phyloP scores from a whole-genome alignment of 352 stramenopile genomes.

The Elongisporangium anandrum region DNA sequence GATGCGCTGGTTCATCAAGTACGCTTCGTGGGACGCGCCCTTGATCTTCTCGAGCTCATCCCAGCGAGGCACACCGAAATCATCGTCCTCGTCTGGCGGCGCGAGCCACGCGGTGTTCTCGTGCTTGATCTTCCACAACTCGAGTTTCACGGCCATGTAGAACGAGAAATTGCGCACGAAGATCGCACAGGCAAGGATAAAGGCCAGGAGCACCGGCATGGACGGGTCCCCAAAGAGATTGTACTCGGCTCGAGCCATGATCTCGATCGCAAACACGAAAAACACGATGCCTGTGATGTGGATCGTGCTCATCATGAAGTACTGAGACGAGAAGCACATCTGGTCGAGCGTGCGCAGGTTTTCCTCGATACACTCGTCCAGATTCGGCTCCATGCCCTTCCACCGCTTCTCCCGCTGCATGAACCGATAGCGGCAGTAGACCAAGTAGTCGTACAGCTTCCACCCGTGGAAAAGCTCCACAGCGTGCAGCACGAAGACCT shows the following conservation, averaged over 20 bases:
- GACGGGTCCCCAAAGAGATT: conserved; percentile 96
- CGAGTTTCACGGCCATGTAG: conserved; percentile 83
- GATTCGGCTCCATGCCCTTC: conserved; percentile 94
- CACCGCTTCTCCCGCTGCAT: conserved; percentile 94
- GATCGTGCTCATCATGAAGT: conserved; percentile 96
- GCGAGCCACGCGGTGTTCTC: conserved; percentile 95
- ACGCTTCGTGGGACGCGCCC: conserved; percentile 91
- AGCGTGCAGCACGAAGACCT: conserved; percentile 94
- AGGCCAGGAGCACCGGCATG: conserved; percentile 77
- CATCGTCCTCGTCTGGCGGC: conserved; percentile 86
- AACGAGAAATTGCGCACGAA: conserved; percentile 72
- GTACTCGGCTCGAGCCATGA: conserved; percentile 94
- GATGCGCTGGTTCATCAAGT: conserved; percentile 97
- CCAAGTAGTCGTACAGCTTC: conserved; percentile 98
- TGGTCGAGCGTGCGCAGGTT: conserved; percentile 93
- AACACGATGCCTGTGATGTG: conserved; percentile 95
- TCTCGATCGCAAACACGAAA: conserved; percentile 94
- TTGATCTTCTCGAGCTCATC: conserved; percentile 93
- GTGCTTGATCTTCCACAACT: conserved; percentile 95
- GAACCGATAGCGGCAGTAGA: conserved; percentile 95
- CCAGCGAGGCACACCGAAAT: conserved; percentile 89
- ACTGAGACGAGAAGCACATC: conserved; percentile 98
- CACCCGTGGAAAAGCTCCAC: conserved; percentile 97
- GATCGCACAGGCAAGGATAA: conserved; percentile 52
- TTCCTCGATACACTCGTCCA: conserved; percentile 97